Evolutionary conservation across 2,329 filamentous ascomycete species (phyloP).

Genomic region (Ophiostoma sp.): DNA sequence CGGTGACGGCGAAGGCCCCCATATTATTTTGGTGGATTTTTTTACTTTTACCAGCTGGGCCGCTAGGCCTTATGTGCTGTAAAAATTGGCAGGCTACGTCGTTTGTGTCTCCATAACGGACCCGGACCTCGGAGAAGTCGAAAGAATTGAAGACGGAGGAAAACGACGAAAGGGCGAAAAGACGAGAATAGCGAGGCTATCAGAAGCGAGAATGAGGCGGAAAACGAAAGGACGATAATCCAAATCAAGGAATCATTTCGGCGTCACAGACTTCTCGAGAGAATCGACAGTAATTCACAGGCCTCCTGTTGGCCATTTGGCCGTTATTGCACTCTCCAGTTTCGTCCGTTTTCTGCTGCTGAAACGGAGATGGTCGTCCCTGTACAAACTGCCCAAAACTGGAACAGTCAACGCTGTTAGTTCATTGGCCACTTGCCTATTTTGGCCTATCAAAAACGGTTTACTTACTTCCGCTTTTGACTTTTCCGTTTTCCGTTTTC

Average conservation of each 20-base stretch:
- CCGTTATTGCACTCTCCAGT: background rate
- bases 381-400: background rate
- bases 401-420: background rate
- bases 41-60: background rate
- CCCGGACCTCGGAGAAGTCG: background rate
- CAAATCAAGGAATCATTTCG: no score
- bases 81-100: background rate
- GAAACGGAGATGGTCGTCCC: background rate
- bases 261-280: background rate
- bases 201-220: background rate
- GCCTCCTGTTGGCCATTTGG: background rate
- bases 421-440: background rate
- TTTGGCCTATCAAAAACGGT: background rate
- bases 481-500: background rate
- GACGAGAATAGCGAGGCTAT: background rate
- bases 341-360: background rate
- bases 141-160: background rate
- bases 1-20: background rate
- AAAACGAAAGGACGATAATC: background rate
- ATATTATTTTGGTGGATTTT: background rate
- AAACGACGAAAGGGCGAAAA: background rate
- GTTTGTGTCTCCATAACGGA: background rate
- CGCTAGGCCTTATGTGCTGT: background rate
- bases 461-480: background rate
- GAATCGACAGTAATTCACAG: background rate